Conservation (phyloP, 371 early-diverging fungal species). For the Mucor piriformis region DNA sequence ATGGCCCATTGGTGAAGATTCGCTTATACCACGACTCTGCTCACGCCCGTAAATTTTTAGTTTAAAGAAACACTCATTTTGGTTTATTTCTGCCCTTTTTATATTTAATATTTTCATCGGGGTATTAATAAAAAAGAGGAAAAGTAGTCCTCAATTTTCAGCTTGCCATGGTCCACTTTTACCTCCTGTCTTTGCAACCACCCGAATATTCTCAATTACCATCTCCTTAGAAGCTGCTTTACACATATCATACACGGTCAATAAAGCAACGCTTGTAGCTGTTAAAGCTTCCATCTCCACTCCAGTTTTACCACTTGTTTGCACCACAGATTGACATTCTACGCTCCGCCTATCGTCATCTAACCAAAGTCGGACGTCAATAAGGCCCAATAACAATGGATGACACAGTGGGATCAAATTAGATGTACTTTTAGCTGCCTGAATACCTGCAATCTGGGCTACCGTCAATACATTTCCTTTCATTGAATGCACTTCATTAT, state of each 20-base stretch:
- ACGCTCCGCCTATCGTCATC: conserved; percentile 43
- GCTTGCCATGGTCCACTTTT: conserved; percentile 63
- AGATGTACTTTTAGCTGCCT: conserved; percentile 87
- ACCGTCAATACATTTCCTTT: conserved; percentile 91
- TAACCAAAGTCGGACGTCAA: conserved; percentile 66
- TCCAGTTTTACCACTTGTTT: conserved; percentile 86
- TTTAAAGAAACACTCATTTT: conserved; percentile 15
- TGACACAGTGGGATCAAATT: conserved; percentile 90
- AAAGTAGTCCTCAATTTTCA: background rate
- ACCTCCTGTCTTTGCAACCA: conserved; percentile 82
- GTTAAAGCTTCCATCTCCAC: conserved; percentile 94
- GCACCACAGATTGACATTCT: conserved; percentile 63
- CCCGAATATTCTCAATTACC: conserved; percentile 62
- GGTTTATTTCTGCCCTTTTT: background rate
- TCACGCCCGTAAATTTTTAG: conserved; percentile 30
- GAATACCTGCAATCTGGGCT: conserved; percentile 90
- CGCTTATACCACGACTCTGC: conserved; percentile 46
- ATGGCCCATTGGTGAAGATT: conserved; percentile 39
- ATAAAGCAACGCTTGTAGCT: conserved; percentile 76
- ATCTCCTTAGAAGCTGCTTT: conserved; percentile 61
- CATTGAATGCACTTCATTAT: conserved; percentile 44
- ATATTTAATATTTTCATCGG: background rate
- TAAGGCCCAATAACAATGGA: conserved; percentile 74
- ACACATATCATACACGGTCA: conserved; percentile 88
- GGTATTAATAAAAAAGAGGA: background rate